These are phyloP conservation scores for Capsella bursapastoris DNA, from an alignment of 345 rosid species.

Conservation along the genomic window DNA sequence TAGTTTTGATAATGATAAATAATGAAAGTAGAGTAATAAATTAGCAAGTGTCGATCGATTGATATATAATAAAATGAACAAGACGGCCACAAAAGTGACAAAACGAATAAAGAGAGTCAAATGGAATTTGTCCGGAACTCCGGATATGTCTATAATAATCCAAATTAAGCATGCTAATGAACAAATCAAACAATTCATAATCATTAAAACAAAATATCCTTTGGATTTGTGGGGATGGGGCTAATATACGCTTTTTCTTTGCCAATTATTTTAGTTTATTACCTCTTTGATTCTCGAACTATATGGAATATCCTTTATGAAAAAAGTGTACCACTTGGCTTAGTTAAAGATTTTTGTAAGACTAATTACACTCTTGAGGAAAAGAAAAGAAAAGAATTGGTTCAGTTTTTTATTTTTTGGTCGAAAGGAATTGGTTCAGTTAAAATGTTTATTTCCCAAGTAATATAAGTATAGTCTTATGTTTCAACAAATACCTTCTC, in stretches of 20 bases:
- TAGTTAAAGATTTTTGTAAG: not conserved
- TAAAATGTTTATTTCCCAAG: not conserved
- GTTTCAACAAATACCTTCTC: not conserved
- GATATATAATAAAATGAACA: slow-evolving; percentile 1
- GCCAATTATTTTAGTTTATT: not conserved
- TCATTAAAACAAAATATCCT: slow-evolving; percentile 33
- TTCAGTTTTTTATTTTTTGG: too few relatives aligned
- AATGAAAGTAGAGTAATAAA: not conserved
- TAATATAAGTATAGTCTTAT: not conserved
- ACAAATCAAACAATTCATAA: slow-evolving; percentile 32
- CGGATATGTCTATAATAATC: slow-evolving; percentile 12
- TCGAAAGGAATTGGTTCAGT: not conserved
- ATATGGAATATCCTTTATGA: not conserved
- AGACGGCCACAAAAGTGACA: slow-evolving; percentile 40
- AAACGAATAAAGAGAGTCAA: slow-evolving; percentile 31
- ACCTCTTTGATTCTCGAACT: slow-evolving; percentile 2
- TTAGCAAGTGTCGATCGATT: slow-evolving; percentile 11
- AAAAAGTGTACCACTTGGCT: not conserved
- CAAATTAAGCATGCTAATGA: slow-evolving; percentile 35
- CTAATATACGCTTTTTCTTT: slow-evolving; percentile 22
- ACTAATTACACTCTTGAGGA: not conserved
- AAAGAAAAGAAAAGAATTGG: not conserved
- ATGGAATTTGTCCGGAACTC: slow-evolving; percentile 21
- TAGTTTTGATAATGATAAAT: not conserved
- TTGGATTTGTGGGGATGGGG: slow-evolving; percentile 41